Percentiles rank a stretch among this genome's conserved stretches.
Conservation (phyloP, 2,329 filamentous ascomycete genomes). For the Cercospora sp. region DNA sequence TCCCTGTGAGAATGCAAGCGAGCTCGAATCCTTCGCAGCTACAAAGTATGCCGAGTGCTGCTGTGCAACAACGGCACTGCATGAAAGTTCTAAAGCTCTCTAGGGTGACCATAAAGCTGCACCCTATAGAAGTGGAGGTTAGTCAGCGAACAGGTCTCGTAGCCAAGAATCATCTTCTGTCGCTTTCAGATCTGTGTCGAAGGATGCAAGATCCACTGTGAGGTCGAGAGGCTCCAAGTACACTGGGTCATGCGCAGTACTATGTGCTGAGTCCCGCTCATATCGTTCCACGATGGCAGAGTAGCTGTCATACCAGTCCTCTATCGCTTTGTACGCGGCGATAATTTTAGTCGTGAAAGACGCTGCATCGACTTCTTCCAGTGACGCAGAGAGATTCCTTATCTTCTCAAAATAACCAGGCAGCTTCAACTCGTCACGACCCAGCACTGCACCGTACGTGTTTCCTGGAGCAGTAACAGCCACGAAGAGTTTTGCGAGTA, state of each 20-base stretch:
- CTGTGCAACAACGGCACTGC: neutral
- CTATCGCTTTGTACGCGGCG: conserved; percentile 1
- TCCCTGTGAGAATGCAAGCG: neutral
- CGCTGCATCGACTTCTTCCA: neutral
- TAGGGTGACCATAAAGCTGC: neutral
- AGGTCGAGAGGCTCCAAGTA: neutral
- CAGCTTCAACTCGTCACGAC: conserved; percentile 25
- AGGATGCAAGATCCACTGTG: neutral
- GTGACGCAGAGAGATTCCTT: neutral
- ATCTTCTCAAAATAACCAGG: conserved; percentile 12
- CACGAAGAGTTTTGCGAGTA: conserved; percentile 24
- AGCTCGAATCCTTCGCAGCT: neutral
- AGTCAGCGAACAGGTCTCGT: neutral
- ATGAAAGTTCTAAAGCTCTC: neutral
- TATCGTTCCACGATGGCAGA: conserved; percentile 6
- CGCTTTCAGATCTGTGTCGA: neutral
- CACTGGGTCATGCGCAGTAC: neutral
- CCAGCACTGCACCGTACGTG: conserved; percentile 26
- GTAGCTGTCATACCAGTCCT: conserved; percentile 10
- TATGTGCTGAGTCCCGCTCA: neutral
- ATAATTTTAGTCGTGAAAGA: conserved; percentile 9
- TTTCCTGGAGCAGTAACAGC: conserved; percentile 23
- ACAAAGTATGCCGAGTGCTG: neutral
- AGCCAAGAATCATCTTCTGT: neutral
- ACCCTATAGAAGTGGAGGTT: neutral